Evolutionary conservation across 2,329 filamentous ascomycete genomes (phyloP), one percentile per base, ranked within the genome.

Genomic region (Dichotomopilus funicola): DNA sequence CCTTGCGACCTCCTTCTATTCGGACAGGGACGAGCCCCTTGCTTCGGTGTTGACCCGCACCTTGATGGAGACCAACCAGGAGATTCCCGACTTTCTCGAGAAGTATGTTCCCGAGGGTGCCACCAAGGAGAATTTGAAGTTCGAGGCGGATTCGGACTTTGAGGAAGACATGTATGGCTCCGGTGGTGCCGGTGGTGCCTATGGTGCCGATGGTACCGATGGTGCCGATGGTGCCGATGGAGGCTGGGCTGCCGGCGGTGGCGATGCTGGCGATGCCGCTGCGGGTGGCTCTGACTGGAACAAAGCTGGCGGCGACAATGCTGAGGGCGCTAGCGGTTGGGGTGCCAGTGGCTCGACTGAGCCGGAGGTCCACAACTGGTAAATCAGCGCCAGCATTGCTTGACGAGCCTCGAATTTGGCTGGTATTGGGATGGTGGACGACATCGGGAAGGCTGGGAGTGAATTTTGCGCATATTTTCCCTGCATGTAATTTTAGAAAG

Each of bases 1-100:
- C 13, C 74, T 91, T 5, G 91, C 94, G 0, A 92, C 88, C 0
- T 96, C 92, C 0, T 92, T 99, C 74, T 97, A 87, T 76, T 89
- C 86, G 33, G 85, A 91, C 1, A 75, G 79, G 0, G 88, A 97
- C 64, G 81, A 87, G 54, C 79, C 85, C 3, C 73, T 97, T 43
- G 90, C 80, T 0, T 77, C 80, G 8, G 83, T 87, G 1, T 76
- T 99, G 0, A 88, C 89, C 40, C 91, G 91, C 68, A 84, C 89
- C 5, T 77, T 99, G 0, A 66, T 95, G 0, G 92, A 97, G 72
- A 88, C 83, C 5, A 78, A 83, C 5, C 90, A 96, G 71, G 72
- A 76, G 0, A 73, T 99, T 33, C 94, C 94, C 0, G 88, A 95
- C 0, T 97, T 97, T 67, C 79, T 97, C 0, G 68, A 86, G 61